phyloP scores from a whole-genome alignment of 495 filamentous ascomycete species.

The Neurospora hispaniola region DNA sequence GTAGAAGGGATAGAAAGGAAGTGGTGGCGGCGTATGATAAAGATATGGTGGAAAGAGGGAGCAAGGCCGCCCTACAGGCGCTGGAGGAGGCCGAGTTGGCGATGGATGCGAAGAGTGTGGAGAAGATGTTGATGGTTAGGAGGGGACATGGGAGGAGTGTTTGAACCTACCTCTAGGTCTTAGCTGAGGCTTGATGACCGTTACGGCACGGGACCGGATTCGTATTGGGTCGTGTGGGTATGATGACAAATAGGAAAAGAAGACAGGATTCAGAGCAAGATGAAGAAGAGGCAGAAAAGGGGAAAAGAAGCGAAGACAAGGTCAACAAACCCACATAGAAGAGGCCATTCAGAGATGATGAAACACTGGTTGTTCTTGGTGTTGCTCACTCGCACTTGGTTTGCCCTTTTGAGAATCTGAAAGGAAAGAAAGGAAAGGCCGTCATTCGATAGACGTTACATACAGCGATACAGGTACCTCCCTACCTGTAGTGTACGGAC shows the following conservation, averaged over 20 bases:
- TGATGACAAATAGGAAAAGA: not conserved
- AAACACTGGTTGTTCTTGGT: not conserved
- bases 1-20: constrained; percentile 12
- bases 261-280: not conserved
- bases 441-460: not conserved
- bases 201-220: not conserved
- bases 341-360: not conserved
- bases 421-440: not conserved
- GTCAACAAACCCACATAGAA: not conserved
- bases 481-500: not conserved
- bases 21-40: constrained; percentile 30
- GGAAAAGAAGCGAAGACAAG: not conserved
- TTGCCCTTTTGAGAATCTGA: not conserved
- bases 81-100: constrained; percentile 13
- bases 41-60: constrained; percentile 39
- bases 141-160: constrained; percentile 10
- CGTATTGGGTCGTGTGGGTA: not conserved
- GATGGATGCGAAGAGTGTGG: constrained; percentile 9
- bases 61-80: constrained; percentile 30
- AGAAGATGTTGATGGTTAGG: constrained; percentile 14
- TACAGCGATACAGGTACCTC: not conserved
- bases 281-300: not conserved
- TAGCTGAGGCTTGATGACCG: too few species aligned
- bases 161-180: not conserved
- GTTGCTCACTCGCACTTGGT: not conserved